Percentiles rank a stretch among this genome's conserved stretches.
Evolutionary conservation across 768 basidiomycete genomes (phyloP).

Genomic region (Lactifluus hygrophoroides): DNA sequence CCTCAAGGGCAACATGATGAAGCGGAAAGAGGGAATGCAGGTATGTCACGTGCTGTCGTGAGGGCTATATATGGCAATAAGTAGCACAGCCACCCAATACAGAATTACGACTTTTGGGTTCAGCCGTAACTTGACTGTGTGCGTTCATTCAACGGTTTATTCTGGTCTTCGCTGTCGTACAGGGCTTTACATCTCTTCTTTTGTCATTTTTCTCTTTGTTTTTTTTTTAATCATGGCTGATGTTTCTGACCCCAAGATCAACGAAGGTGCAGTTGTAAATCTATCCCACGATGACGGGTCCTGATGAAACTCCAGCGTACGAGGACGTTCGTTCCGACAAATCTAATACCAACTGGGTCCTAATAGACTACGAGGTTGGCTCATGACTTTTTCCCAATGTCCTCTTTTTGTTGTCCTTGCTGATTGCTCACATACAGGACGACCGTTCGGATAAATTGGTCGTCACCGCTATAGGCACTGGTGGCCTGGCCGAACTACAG

Average conservation of each 20-base stretch:
- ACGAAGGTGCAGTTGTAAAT: slow-evolving; percentile 11
- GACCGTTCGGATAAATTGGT: slow-evolving; percentile 76
- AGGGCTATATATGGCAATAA: neutral
- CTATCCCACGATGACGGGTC: neutral
- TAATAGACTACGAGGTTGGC: slow-evolving; percentile 79
- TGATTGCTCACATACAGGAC: slow-evolving; percentile 30
- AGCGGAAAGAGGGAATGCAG: neutral
- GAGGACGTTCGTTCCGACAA: slow-evolving; percentile 80
- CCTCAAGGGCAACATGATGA: slow-evolving; percentile 2
- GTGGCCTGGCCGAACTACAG: slow-evolving; percentile 71
- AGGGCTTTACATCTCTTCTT: neutral
- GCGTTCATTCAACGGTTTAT: neutral
- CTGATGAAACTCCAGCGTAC: slow-evolving; percentile 50
- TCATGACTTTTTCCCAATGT: neutral
- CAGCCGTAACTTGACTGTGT: neutral
- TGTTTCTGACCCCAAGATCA: slow-evolving; percentile 20
- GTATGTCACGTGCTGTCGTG: neutral
- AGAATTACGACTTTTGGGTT: neutral
- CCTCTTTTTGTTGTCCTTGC: neutral
- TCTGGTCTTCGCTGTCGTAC: slow-evolving; percentile 4
- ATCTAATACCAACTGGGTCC: slow-evolving; percentile 80
- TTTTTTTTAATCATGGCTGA: slow-evolving; percentile 18
- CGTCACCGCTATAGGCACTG: slow-evolving; percentile 71
- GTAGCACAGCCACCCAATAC: slow-evolving; percentile 14
- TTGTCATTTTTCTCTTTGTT: neutral